Base-by-base conservation (phyloP, 2,329 filamentous ascomycete species). In the Rhynchosporium agropyri region DNA sequence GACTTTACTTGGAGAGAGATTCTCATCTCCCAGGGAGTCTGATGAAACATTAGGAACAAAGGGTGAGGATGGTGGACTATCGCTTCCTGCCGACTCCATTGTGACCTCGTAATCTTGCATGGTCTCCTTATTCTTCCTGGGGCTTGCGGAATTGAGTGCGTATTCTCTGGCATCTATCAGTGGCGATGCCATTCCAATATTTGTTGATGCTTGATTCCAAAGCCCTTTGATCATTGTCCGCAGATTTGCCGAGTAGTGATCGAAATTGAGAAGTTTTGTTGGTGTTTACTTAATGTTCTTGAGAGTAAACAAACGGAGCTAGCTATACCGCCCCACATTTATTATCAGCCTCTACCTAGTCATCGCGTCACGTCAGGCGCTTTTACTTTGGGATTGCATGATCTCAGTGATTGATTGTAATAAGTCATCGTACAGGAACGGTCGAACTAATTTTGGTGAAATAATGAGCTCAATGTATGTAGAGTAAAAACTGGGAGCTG, bases 1-100 rank as follows among this genome's bases (percentile, higher is more conserved):
- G 6, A 63, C 45, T 48, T 70, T 74, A 62, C 54, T 69, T 28
- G 73, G 73, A 7, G 73, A 72, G 12, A 70, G 60, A 36, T 73
- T 74, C 60, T 74, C 73, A 57, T 74, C 65, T 26, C 67, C 65
- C 6, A 54, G 50, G 15, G 58, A 26, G 43, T 72, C 64, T 5
- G 58, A 42, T 26, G 63, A 53, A 12, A 69, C 61, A 59, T 67
- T 68, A 20, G 70, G 64, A 29, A 70, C 63, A 61, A 74, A 74
- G 13, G 73, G 73, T 8, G 73, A 74, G 62, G 69, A 72, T 40
- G 69, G 71, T 43, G 66, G 67, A 4, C 68, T 68, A 13, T 74
- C 70, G 64, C 62, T 69, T 29, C 71, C 69, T 31, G 64, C 60
- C 43, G 69, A 57, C 49, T 64, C 60, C 58, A 63, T 71, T 10